Evolutionary conservation across 108 stramenopile species (phyloP).

Genomic region (Cafeteria roenbergensis): DNA sequence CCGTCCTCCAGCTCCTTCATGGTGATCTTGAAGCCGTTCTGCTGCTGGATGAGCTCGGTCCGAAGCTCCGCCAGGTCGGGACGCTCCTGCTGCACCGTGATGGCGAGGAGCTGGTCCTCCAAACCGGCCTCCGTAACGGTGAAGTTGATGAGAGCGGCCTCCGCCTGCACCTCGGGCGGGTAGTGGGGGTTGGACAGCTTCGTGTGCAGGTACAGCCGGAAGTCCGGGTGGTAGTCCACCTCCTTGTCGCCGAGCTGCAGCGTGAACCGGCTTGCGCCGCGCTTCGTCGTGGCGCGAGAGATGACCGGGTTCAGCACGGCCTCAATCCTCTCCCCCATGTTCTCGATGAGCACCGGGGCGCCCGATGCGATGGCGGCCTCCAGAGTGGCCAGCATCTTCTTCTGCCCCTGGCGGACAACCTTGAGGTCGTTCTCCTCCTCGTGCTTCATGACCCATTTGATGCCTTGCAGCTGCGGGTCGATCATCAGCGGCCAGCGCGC

Average conservation of each 20-base stretch:
- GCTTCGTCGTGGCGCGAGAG: slow-evolving; percentile 57
- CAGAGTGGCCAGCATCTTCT: slow-evolving; percentile 51
- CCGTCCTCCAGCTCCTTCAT: slow-evolving; percentile 68
- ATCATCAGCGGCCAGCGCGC: slow-evolving; percentile 64
- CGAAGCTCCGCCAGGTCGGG: slow-evolving; percentile 50
- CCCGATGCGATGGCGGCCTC: slow-evolving; percentile 55
- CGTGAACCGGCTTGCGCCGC: slow-evolving; percentile 45
- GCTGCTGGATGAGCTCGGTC: slow-evolving; percentile 51
- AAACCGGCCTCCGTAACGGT: slow-evolving; percentile 58
- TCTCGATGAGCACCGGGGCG: slow-evolving; percentile 55
- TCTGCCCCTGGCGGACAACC: slow-evolving; percentile 53
- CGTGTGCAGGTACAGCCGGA: slow-evolving; percentile 65
- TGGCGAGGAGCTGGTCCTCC: slow-evolving; percentile 60
- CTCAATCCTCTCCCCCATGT: slow-evolving; percentile 55
- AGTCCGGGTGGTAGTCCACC: slow-evolving; percentile 59
- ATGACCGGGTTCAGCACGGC: slow-evolving; percentile 61
- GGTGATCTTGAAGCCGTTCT: slow-evolving; percentile 64
- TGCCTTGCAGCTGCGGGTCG: slow-evolving; percentile 66
- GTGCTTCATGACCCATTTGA: slow-evolving; percentile 49
- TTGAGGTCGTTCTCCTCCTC: slow-evolving; percentile 43
- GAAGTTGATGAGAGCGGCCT: slow-evolving; percentile 62
- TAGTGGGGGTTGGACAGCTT: slow-evolving; percentile 61
- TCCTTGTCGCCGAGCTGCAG: slow-evolving; percentile 65
- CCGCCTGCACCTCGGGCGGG: slow-evolving; percentile 69
- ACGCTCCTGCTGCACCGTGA: slow-evolving; percentile 61